Conservation (phyloP, 1,139 yeast genomes). For the Candida sanyaensis region DNA sequence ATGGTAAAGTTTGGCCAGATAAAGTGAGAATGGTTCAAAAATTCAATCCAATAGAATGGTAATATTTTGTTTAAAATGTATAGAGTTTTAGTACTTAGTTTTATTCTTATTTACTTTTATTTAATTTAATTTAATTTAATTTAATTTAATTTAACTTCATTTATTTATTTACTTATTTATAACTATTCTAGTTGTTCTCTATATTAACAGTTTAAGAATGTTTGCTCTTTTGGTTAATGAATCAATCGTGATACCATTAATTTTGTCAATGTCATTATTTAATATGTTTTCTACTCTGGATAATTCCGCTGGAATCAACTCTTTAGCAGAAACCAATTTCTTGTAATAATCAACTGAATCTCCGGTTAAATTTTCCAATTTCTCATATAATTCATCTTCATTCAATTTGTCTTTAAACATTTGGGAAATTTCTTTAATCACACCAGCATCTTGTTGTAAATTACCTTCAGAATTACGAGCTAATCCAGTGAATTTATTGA, state of each 20-base stretch:
- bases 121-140: too few relatives aligned
- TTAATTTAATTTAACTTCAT: too few relatives aligned
- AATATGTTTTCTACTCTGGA: constrained; percentile 52
- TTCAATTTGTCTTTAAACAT: constrained; percentile 10
- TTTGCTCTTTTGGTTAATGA: constrained; percentile 51
- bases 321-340: constrained; percentile 52
- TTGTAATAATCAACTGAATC: constrained; percentile 41
- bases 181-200: background rate
- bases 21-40: constrained; percentile 64
- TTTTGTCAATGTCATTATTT: constrained; percentile 32
- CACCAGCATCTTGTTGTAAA: constrained; percentile 56
- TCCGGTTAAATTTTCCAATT: constrained; percentile 15
- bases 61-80: background rate
- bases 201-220: constrained; percentile 39
- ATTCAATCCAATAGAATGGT: constrained; percentile 59
- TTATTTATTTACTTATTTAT: background rate
- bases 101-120: too few relatives aligned
- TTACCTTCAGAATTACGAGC: constrained; percentile 53
- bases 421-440: constrained; percentile 34
- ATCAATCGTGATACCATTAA: constrained; percentile 39
- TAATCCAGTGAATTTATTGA: constrained; percentile 56
- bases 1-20: constrained; percentile 74
- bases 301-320: constrained; percentile 35
- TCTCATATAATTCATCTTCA: constrained; percentile 14
- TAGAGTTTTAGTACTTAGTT: background rate